phyloP scores from a whole-genome alignment of 73 alveolate genomes.

The Breviolum minutum region DNA sequence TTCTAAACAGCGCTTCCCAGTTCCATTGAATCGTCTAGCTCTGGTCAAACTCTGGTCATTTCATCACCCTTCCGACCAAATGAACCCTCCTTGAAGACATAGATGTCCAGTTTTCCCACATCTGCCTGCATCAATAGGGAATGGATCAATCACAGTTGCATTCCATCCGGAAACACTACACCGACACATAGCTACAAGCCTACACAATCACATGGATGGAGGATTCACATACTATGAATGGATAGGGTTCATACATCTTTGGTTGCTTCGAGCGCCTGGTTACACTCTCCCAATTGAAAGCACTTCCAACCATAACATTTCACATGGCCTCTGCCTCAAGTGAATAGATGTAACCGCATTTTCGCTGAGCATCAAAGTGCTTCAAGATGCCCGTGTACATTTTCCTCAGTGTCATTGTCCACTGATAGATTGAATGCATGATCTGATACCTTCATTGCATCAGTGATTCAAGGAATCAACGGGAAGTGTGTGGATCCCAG shows the following conservation, averaged over 20 bases:
- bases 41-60: too few species aligned
- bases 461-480: background rate
- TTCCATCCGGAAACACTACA: too few species aligned
- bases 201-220: too few species aligned
- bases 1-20: too few species aligned
- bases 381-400: conserved; percentile 25
- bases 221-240: too few species aligned
- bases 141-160: too few species aligned
- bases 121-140: background rate
- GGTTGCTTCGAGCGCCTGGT: background rate
- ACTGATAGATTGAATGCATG: background rate
- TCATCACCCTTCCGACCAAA: too few species aligned
- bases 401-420: background rate
- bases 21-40: too few species aligned
- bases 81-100: conserved; percentile 40
- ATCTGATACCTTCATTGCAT: background rate
- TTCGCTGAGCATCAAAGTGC: conserved; percentile 66
- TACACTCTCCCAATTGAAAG: background rate
- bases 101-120: conserved; percentile 62
- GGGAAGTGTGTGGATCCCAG: too few species aligned
- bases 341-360: conserved; percentile 62
- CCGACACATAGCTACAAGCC: too few species aligned
- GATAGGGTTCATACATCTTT: background rate
- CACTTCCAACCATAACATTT: background rate
- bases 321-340: conserved; percentile 41